Conservation (phyloP, 192 early-diverging fungal species). For the Lobosporangium transversale region DNA sequence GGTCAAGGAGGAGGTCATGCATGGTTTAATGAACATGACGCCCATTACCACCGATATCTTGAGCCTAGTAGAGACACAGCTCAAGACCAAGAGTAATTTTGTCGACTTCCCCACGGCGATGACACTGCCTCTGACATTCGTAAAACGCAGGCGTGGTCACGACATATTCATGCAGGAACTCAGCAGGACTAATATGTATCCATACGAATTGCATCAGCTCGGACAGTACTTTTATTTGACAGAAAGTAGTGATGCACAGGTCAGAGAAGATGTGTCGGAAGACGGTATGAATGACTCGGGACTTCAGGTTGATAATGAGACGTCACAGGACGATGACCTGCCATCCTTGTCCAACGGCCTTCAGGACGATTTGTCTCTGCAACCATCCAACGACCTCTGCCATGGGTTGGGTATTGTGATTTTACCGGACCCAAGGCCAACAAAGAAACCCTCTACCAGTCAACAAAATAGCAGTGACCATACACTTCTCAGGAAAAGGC, state of each 20-base stretch:
- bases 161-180: slow-evolving; percentile 64
- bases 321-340: slow-evolving; percentile 10
- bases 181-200: slow-evolving; percentile 54
- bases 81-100: slow-evolving; percentile 64
- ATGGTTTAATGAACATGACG: slow-evolving; percentile 67
- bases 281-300: not conserved
- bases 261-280: slow-evolving; percentile 9
- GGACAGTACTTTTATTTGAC: slow-evolving; percentile 65
- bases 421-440: slow-evolving; percentile 13
- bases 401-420: slow-evolving; percentile 65
- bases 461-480: slow-evolving; percentile 19
- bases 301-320: not conserved
- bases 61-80: slow-evolving; percentile 60
- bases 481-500: slow-evolving; percentile 20
- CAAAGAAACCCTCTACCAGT: not conserved
- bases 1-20: slow-evolving; percentile 82
- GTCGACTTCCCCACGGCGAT: slow-evolving; percentile 66
- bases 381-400: slow-evolving; percentile 56
- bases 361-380: slow-evolving; percentile 3
- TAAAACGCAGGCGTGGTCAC: slow-evolving; percentile 56
- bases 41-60: slow-evolving; percentile 62
- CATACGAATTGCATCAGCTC: slow-evolving; percentile 59
- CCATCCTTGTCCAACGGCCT: slow-evolving; percentile 22
- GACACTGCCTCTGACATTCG: slow-evolving; percentile 61
- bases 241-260: slow-evolving; percentile 23